Base-by-base conservation (phyloP, 768 basidiomycete genomes). In the Mycena venus region DNA sequence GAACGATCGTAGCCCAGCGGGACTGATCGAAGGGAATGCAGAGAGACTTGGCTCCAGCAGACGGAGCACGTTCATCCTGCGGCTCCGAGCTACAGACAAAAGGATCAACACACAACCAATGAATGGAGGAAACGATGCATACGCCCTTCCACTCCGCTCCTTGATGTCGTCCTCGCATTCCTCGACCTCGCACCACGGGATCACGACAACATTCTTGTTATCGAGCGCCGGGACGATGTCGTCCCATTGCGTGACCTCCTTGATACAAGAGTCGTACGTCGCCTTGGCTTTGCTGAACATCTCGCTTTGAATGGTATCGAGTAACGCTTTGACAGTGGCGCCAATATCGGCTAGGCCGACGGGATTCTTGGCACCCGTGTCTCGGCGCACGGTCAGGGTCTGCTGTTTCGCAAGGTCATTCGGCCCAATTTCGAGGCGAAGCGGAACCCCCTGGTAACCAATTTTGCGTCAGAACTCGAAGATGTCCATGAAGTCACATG, bases 141-240 rank as follows among this genome's bases (percentile, higher is more conserved):
- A 97, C 95, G 94, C 91, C 82, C 91, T 88, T 69, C 92, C 96
- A 80, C 93, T 96, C 74, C 95, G 89, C 79, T 99, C 96, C 88
- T 99, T 99, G 89, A 99, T 99, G 79, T 97, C 95, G 82, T 99
- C 98, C 83, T 99, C 98, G 80, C 98, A 99, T 17, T 88, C 89
- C 81, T 95, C 95, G 23, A 86, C 89, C 84, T 99, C 96, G 84
- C 98, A 99, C 98, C 98, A 99, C 4, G 98, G 98, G 72, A 99
- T 91, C 67, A 94, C 94, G 25, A 94, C 92, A 42, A 96, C 88
- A 80, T 92, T 92, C 87, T 98, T 99, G 81, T 88, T 87, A 83
- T 99, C 98, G 51, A 99, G 87, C 11, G 94, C 89, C 5, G 97
- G 96, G 19, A 99, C 97, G 67, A 99, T 87, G 70, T 99, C 94